A percentile compares a stretch with the other conserved stretches of the same genome.
Evolutionary conservation across 805 yeast species (phyloP).

Genomic region (Candida vaughaniae): DNA sequence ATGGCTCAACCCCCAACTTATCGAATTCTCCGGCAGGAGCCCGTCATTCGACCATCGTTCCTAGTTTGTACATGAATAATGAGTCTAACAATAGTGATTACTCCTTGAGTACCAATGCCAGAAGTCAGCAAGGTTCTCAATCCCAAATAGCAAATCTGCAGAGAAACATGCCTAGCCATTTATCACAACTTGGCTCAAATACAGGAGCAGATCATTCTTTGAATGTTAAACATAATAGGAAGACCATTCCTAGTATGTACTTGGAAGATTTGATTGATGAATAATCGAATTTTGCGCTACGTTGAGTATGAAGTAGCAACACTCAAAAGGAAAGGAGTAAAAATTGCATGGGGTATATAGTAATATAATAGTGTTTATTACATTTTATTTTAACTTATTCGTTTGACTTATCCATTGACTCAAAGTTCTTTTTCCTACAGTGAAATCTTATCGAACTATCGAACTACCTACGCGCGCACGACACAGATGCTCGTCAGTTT

Average conservation of each 20-base stretch:
- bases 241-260: constrained; percentile 48
- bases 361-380: no score
- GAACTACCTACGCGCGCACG: background rate
- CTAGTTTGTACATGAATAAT: constrained; percentile 40
- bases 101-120: constrained; percentile 13
- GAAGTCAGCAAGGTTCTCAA: background rate
- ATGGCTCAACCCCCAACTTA: constrained; percentile 13
- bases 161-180: constrained; percentile 4
- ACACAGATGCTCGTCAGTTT: background rate
- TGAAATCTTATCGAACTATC: no score
- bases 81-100: constrained; percentile 35
- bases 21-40: constrained; percentile 21
- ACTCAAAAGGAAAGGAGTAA: background rate
- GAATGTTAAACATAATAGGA: constrained; percentile 24
- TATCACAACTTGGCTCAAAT: constrained; percentile 5
- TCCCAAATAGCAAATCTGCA: background rate
- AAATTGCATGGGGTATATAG: no score
- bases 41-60: constrained; percentile 31
- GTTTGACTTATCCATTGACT: background rate
- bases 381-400: no score
- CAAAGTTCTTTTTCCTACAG: background rate
- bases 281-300: no score
- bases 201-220: constrained; percentile 4
- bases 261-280: constrained; percentile 49
- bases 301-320: no score